Evolutionary conservation across 257 asterid genomes (phyloP), one percentile per base, ranked within the genome.

Genomic region (Primulina eburnea): DNA sequence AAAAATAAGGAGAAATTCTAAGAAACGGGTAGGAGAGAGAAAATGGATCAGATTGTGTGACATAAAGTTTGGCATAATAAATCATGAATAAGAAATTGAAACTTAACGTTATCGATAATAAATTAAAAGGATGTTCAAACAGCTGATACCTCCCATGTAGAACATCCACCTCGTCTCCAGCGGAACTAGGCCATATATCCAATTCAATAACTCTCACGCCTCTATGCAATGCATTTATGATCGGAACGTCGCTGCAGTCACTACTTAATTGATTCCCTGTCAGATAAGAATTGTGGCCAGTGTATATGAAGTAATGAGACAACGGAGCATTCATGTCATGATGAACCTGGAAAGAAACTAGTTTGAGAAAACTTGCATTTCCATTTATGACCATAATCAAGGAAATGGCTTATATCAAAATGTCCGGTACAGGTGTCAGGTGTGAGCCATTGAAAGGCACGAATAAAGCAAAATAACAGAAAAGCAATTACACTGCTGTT

Each of bases 241-340:
- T 83, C 7, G 88, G 88, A 53, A 40, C 69, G n/a, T 77, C 88
- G 8, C 88, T 85, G 62, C 87, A 82, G 18, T 69, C 75, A 24
- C 90, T 82, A 16, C 81, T 85, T 18, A 82, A 77, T 69, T 85
- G 88, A 56, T 85, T 85, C 64, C 88, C 88, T 1, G 86, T 84
- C 52, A 84, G 75, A 73, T 84, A 81, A 7, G 88, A 84, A 72
- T 85, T 85, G 60, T 85, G 90, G 35, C 90, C 86, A 0, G 88
- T 85, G 79, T 78, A 85, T 74, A 85, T 82, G 81, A 82, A 85
- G 76, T 85, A 85, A 73, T 85, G 86, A 32, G 90, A 85, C 64
- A 85, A 33, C 7, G 90, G 87, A n/a, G 80, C 82, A 58, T 47
- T 79, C 90, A 85, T 85, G 30, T 85, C 87, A 56, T 82, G 87